These are phyloP conservation scores for Boletales sp. DNA, from an alignment of 768 basidiomycete species.

Conservation along the genomic window DNA sequence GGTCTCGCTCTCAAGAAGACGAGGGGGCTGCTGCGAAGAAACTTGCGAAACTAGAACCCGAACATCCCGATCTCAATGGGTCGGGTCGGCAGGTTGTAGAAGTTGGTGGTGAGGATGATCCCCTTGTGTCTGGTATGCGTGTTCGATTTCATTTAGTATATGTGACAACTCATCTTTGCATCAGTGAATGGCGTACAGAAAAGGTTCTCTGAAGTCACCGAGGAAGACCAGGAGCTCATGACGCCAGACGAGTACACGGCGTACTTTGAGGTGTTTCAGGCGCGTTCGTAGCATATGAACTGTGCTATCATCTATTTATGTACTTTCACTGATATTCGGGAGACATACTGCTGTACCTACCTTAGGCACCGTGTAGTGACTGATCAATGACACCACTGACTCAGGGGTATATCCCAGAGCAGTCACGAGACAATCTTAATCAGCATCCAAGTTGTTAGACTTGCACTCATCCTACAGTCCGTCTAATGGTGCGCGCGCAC, in stretches of 20 bases:
- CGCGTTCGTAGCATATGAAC: slow-evolving; percentile 27
- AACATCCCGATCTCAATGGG: slow-evolving; percentile 19
- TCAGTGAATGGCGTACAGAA: slow-evolving; percentile 74
- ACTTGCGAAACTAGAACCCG: slow-evolving; percentile 40
- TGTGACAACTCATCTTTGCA: not conserved
- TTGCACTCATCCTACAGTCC: not conserved
- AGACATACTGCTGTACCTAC: slow-evolving; percentile 16
- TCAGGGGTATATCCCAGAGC: slow-evolving; percentile 5
- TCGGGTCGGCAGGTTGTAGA: not conserved
- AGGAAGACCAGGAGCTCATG: slow-evolving; percentile 92
- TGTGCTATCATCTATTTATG: not conserved
- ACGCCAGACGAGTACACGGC: slow-evolving; percentile 88
- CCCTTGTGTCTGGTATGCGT: slow-evolving; percentile 61
- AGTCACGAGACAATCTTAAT: slow-evolving; percentile 9
- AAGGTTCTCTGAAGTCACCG: slow-evolving; percentile 77
- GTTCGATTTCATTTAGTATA: slow-evolving; percentile 1
- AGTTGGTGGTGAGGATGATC: slow-evolving; percentile 40
- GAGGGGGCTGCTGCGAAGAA: slow-evolving; percentile 41
- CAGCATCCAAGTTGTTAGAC: slow-evolving; percentile 6
- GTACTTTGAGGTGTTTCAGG: slow-evolving; percentile 69
- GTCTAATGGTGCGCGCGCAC: slow-evolving; percentile 10
- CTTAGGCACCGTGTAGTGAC: not conserved
- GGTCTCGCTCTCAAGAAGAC: slow-evolving; percentile 65
- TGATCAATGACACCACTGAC: too few species aligned
- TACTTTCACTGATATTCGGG: slow-evolving; percentile 8